A percentile compares a stretch with the other conserved stretches of the same genome.
phyloP scores from a whole-genome alignment of 306 rosid species.

The Sicyos edulis region DNA sequence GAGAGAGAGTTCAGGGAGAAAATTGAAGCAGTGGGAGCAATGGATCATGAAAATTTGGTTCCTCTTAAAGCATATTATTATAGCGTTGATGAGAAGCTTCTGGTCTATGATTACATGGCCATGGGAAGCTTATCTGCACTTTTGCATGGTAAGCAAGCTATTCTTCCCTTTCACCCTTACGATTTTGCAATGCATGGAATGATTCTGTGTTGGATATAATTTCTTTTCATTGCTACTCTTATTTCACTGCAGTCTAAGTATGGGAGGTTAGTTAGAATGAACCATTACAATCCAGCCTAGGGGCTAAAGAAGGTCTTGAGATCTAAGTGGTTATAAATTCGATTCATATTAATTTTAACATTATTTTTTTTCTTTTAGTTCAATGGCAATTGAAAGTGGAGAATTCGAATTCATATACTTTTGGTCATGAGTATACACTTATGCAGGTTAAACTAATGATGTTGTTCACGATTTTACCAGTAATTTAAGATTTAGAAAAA shows the following conservation, averaged over 20 bases:
- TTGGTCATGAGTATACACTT: too few relatives aligned
- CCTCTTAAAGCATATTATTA: conserved; percentile 65
- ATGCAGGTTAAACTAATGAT: too few relatives aligned
- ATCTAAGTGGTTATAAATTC: too few relatives aligned
- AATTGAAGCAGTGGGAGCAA: conserved; percentile 50
- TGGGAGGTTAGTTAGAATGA: neutral
- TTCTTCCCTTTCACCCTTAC: neutral
- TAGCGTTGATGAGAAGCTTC: conserved; percentile 62
- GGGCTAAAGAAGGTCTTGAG: too few relatives aligned
- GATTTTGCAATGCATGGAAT: neutral
- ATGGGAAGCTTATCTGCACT: conserved; percentile 72
- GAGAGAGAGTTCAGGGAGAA: conserved; percentile 56
- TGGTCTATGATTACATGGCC: conserved; percentile 62
- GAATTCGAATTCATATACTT: too few relatives aligned
- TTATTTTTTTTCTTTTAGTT: too few relatives aligned
- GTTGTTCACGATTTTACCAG: too few relatives aligned
- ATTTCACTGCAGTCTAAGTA: neutral
- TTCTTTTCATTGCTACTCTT: neutral
- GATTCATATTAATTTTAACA: too few relatives aligned
- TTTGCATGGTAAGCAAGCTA: conserved; percentile 45
- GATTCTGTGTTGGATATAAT: neutral
- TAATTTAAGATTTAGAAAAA: too few relatives aligned
- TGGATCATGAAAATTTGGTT: conserved; percentile 58
- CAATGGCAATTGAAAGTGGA: too few relatives aligned
- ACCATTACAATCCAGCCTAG: neutral